Evolutionary conservation across 805 yeast genomes (phyloP).

Genomic region (Nakazawaea peltata): DNA sequence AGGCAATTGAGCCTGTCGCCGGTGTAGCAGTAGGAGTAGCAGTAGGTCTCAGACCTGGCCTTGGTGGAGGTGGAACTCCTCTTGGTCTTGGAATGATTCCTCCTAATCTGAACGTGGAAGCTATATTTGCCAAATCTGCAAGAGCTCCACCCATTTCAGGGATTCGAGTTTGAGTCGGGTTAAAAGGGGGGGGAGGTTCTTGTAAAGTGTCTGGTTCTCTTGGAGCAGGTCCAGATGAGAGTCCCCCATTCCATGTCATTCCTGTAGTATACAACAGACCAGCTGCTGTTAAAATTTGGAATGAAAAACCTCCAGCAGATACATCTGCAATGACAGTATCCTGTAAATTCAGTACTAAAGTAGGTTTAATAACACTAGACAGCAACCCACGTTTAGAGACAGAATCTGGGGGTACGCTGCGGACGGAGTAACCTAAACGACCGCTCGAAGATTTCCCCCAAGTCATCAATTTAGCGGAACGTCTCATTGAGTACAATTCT

Average conservation of each 20-base stretch:
- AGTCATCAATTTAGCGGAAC: slow-evolving; percentile 32
- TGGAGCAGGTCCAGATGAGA: slow-evolving; percentile 33
- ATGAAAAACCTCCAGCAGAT: slow-evolving; percentile 58
- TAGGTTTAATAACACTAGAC: slow-evolving; percentile 29
- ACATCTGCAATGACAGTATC: slow-evolving; percentile 33
- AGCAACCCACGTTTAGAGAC: slow-evolving; percentile 15
- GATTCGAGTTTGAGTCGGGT: background rate
- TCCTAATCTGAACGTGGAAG: slow-evolving; percentile 1
- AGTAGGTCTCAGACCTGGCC: background rate
- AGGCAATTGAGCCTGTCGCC: background rate
- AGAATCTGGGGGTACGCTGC: slow-evolving; percentile 19
- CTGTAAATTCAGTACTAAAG: slow-evolving; percentile 27
- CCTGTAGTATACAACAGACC: slow-evolving; percentile 56
- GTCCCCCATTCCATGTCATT: slow-evolving; percentile 30
- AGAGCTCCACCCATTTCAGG: slow-evolving; percentile 1
- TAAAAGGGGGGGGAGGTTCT: background rate
- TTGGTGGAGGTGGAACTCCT: slow-evolving; percentile 5
- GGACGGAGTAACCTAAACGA: slow-evolving; percentile 35
- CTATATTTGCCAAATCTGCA: too few species aligned
- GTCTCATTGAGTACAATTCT: slow-evolving; percentile 32
- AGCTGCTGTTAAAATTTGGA: slow-evolving; percentile 44
- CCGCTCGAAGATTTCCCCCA: slow-evolving; percentile 42
- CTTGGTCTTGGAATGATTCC: background rate
- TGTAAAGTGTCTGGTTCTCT: slow-evolving; percentile 21
- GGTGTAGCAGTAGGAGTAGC: background rate